Evolutionary conservation across 2,329 filamentous ascomycete genomes (phyloP), one percentile per base, ranked within the genome.

Genomic region (Phialophora macrospora): DNA sequence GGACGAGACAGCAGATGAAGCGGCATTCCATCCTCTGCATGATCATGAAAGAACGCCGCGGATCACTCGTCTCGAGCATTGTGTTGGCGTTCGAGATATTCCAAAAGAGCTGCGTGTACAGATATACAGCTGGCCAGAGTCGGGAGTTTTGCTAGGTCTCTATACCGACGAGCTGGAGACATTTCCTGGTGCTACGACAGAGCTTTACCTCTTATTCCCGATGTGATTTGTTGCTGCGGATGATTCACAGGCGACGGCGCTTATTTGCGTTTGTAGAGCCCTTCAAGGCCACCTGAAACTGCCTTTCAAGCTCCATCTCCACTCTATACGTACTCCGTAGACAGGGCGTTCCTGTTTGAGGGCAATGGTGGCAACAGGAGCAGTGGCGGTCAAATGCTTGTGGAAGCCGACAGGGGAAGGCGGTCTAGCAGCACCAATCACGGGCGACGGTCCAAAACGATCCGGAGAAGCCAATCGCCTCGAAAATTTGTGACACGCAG

Each of bases 91-190:
- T 66, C 54, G 26, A 51, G 32, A 56, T 26, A 30, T 66, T 46
- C 30, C 38, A 59, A 66, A 63, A 66, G 63, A 44, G 54, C 54
- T 60, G 67, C 61, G 65, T 68, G 67, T 68, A 68, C 67, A 68
- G 67, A 68, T 66, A 68, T 62, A 68, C 63, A 60, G 54, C 46
- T 55, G 61, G 63, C 41, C 54, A 62, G 46, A 60, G 38, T 55
- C 51, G 28, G 32, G 49, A 32, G 14, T 49, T 34, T 55, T 46
- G 52, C 22, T 44, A 22, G 46, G 64, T 49, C 46, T 66, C 61
- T 64, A 41, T 55, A 55, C 22, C 14, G 34, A 55, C 52, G 52
- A 55, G 52, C 52, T 32, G 28, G 28, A 32, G 34, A 30, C 12
- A 34, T 32, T 30, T 34, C 17, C 26, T 7, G 24, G 5, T 32